phyloP scores from a whole-genome alignment of 495 filamentous ascomycete species.

The Xylaria sp. region DNA sequence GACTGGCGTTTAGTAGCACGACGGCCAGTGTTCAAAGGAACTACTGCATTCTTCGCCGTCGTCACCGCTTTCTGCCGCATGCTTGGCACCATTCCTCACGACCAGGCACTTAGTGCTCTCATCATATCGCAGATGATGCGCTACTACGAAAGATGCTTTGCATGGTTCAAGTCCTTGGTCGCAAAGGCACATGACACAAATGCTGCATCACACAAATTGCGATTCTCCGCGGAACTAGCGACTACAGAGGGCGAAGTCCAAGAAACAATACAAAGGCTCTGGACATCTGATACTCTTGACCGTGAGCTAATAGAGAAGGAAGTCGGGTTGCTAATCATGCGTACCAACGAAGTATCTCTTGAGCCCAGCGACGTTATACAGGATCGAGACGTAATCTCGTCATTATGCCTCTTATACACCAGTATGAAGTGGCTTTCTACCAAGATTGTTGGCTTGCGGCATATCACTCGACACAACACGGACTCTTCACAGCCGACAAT shows the following conservation, averaged over 20 bases:
- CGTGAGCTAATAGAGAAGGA: conserved; percentile 64
- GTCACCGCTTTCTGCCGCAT: conserved; percentile 91
- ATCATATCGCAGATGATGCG: conserved; percentile 88
- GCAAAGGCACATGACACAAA: conserved; percentile 59
- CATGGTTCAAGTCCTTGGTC: conserved; percentile 82
- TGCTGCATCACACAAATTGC: conserved; percentile 56
- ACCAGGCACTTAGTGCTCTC: conserved; percentile 91
- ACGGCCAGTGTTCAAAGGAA: conserved; percentile 91
- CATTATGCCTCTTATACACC: conserved; percentile 86
- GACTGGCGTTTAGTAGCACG: conserved; percentile 79
- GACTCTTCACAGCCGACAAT: conserved; percentile 57
- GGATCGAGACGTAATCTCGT: conserved; percentile 83
- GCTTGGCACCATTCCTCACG: conserved; percentile 93
- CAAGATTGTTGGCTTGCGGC: conserved; percentile 76
- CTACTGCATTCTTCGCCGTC: conserved; percentile 83
- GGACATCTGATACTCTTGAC: conserved; percentile 57
- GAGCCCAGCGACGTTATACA: conserved; percentile 83
- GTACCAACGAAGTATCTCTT: conserved; percentile 67
- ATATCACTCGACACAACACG: conserved; percentile 66
- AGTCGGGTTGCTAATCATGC: conserved; percentile 68
- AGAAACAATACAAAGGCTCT: conserved; percentile 68
- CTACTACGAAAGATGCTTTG: conserved; percentile 89
- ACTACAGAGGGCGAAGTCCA: conserved; percentile 69
- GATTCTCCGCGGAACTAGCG: conserved; percentile 75
- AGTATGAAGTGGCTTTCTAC: conserved; percentile 98